A percentile compares a stretch with the other conserved stretches of the same genome.
Conservation (phyloP, 805 yeast species). For the Suhomyces kilbournensis region DNA sequence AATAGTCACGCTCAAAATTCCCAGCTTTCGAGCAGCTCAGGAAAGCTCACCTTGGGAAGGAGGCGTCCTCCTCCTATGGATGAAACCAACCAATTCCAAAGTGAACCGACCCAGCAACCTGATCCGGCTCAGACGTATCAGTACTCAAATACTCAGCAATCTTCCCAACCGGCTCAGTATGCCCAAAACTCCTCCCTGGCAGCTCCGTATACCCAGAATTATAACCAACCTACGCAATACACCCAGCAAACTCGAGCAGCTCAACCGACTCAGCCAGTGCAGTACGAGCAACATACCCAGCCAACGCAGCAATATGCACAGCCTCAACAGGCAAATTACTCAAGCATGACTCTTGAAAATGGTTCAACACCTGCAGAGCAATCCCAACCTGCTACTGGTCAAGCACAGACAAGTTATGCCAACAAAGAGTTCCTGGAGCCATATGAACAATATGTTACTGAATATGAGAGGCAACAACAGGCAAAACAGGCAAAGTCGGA, state of each 20-base stretch:
- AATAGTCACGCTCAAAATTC: not conserved
- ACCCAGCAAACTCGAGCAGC: not conserved
- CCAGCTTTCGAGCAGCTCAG: not conserved
- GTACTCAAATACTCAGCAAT: not conserved
- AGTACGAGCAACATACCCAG: not conserved
- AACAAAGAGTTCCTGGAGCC: conserved; percentile 22
- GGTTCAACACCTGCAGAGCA: not conserved
- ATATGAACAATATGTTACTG: conserved; percentile 20
- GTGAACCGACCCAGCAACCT: not conserved
- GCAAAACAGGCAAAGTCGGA: conserved; percentile 6
- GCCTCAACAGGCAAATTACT: not conserved
- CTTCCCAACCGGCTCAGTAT: not conserved
- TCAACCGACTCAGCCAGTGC: not conserved
- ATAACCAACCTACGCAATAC: not conserved
- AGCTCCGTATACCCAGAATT: too few relatives aligned
- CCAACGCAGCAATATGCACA: not conserved
- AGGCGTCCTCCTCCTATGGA: conserved; percentile 1
- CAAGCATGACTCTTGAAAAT: not conserved
- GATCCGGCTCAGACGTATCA: not conserved
- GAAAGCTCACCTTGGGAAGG: not conserved
- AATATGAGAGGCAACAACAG: conserved; percentile 14
- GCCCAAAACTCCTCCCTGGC: not conserved
- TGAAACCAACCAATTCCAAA: not conserved
- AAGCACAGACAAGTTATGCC: not conserved
- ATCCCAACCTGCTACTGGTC: not conserved